Evolutionary conservation across 352 stramenopile species (phyloP).

Genomic region (Globisporangium uncinulatum): DNA sequence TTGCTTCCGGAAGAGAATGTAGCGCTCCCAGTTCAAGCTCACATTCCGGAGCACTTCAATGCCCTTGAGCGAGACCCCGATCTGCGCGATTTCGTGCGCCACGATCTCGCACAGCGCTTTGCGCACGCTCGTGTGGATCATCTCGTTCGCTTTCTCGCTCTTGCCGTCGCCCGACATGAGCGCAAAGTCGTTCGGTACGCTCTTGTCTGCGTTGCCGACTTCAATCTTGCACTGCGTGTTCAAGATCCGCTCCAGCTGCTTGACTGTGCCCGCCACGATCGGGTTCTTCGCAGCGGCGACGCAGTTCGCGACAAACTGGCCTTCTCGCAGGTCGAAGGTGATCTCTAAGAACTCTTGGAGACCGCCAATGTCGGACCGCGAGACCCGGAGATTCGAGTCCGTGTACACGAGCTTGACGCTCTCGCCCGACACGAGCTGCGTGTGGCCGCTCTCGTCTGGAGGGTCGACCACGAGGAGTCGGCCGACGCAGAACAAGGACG

Average conservation of each 20-base stretch:
- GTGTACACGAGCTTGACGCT: slow-evolving; percentile 58
- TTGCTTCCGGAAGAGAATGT: slow-evolving; percentile 80
- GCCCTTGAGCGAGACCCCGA: slow-evolving; percentile 68
- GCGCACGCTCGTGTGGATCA: slow-evolving; percentile 61
- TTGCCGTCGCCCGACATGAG: slow-evolving; percentile 70
- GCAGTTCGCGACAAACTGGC: slow-evolving; percentile 60
- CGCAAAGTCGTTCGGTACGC: slow-evolving; percentile 54
- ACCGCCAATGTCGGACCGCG: slow-evolving; percentile 67
- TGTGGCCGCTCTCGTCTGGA: slow-evolving; percentile 38
- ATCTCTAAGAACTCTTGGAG: slow-evolving; percentile 72
- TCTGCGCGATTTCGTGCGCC: slow-evolving; percentile 74
- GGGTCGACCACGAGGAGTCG: slow-evolving; percentile 66
- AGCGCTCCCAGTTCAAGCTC: slow-evolving; percentile 81
- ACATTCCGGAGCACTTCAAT: slow-evolving; percentile 79
- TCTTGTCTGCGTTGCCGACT: slow-evolving; percentile 34
- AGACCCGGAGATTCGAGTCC: slow-evolving; percentile 53
- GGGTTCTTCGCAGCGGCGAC: slow-evolving; percentile 59
- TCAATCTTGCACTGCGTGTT: slow-evolving; percentile 81
- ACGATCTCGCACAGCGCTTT: slow-evolving; percentile 79
- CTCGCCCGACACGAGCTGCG: slow-evolving; percentile 70
- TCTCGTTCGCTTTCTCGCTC: slow-evolving; percentile 60
- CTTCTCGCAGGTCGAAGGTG: slow-evolving; percentile 78
- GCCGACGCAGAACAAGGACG: slow-evolving; percentile 66
- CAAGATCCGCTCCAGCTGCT: slow-evolving; percentile 63
- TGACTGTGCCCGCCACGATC: slow-evolving; percentile 41